Base-by-base conservation (phyloP, 1,139 yeast species). In the Saccharomyces hybrid region DNA sequence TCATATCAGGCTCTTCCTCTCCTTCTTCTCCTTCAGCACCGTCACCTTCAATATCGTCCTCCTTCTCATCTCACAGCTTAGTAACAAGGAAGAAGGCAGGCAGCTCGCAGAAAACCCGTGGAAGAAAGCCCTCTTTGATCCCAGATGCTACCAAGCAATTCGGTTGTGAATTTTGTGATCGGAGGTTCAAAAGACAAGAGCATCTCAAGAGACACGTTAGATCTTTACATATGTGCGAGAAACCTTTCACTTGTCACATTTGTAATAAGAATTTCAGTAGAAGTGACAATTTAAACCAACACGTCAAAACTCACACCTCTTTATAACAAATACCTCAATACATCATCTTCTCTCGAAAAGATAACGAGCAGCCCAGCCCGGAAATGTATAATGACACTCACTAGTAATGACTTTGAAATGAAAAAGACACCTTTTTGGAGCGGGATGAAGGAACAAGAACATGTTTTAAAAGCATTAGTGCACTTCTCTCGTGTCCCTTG, bases 121-220 rank as follows among this genome's bases (percentile, higher is more conserved):
- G 60, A 5, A 49, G 60, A 7, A 57, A 57, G 46, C 60, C 60
- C 13, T 56, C 60, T 7, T 29, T 53, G 27, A 49, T 57, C 2
- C 60, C 58, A 9, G 60, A 57, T 52, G 68, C 72, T 5, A 56
- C 72, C 1, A 70, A 70, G 57, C 71, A 67, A 41, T 73, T 64
- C 60, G 73, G 67, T 31, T 73, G 72, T 59, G 68, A 67, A 13
- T 64, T 59, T 48, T 82, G 87, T 62, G 75, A 80, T 51, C 72
- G 85, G 61, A 70, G 85, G 54, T 85, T 85, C 72, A 81, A 83
- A 64, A 78, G 93, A 58, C 88, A 84, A 66, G 93, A 85, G 64
- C 93, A 85, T 67, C 72, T 85, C 59, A 84, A 84, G 66, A 76
- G 93, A 54, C 93, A 85, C 64, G 81, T 83, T 67, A 75, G 90